A percentile compares a stretch with the other conserved stretches of the same genome.
Evolutionary conservation across 208 protist genomes (phyloP).

Genomic region (Leishmania gerbilli): DNA sequence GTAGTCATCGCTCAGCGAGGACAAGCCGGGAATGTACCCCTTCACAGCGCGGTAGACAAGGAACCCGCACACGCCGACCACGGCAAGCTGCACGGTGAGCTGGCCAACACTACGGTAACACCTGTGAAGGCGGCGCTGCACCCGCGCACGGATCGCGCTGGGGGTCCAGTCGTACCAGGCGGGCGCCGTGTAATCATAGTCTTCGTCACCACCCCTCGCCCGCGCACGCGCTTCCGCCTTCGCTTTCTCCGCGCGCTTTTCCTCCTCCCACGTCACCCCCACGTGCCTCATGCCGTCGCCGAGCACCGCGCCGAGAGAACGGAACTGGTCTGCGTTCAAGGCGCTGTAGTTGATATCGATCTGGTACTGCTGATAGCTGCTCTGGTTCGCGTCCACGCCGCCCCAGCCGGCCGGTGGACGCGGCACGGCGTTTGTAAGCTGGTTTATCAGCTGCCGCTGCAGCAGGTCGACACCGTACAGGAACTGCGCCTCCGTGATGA

Average conservation of each 20-base stretch:
- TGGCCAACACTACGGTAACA: slow-evolving; percentile 70
- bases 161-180: slow-evolving; percentile 83
- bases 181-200: slow-evolving; percentile 52
- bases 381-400: slow-evolving; percentile 26
- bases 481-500: slow-evolving; percentile 81
- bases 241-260: slow-evolving; percentile 28
- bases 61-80: slow-evolving; percentile 53
- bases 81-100: slow-evolving; percentile 55
- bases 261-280: slow-evolving; percentile 66
- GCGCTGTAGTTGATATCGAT: slow-evolving; percentile 70
- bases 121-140: slow-evolving; percentile 60
- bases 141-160: slow-evolving; percentile 56
- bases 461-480: slow-evolving; percentile 76
- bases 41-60: slow-evolving; percentile 45
- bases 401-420: slow-evolving; percentile 22
- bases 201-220: slow-evolving; percentile 1
- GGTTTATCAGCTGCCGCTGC: slow-evolving; percentile 65
- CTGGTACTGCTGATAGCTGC: slow-evolving; percentile 53
- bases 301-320: slow-evolving; percentile 69
- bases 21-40: slow-evolving; percentile 22
- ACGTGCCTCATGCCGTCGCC: slow-evolving; percentile 72
- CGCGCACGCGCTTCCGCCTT: slow-evolving; percentile 31
- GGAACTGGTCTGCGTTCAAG: slow-evolving; percentile 83
- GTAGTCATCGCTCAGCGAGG: background rate
- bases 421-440: slow-evolving; percentile 38